Evolutionary conservation across 2,329 filamentous ascomycete genomes (phyloP).

Genomic region (Celoporthe dispersa): DNA sequence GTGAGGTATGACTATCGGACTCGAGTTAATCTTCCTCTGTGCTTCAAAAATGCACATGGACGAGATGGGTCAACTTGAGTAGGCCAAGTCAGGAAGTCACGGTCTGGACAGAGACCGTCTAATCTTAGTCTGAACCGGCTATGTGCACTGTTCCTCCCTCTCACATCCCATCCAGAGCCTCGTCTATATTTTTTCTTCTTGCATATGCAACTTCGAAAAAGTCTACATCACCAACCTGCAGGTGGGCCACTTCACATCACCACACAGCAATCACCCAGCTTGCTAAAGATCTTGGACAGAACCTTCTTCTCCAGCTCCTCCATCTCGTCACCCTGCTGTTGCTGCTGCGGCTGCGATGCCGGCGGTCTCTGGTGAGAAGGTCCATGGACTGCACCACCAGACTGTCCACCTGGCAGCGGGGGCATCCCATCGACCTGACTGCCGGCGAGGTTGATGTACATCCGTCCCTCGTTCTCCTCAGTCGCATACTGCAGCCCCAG

Average conservation of each 20-base stretch:
- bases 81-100: not conserved
- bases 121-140: not conserved
- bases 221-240: not conserved
- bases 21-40: not conserved
- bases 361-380: slow-evolving; percentile 30
- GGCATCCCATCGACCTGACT: slow-evolving; percentile 56
- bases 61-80: not conserved
- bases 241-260: slow-evolving; percentile 64
- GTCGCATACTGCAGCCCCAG: slow-evolving; percentile 81
- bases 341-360: slow-evolving; percentile 46
- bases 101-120: not conserved
- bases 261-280: slow-evolving; percentile 58
- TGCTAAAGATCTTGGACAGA: slow-evolving; percentile 63
- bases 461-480: slow-evolving; percentile 86
- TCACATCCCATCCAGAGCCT: not conserved
- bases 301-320: slow-evolving; percentile 65
- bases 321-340: slow-evolving; percentile 55
- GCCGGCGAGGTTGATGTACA: slow-evolving; percentile 85
- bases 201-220: not conserved
- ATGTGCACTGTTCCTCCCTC: not conserved
- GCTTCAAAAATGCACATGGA: not conserved
- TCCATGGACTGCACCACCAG: slow-evolving; percentile 42
- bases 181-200: not conserved
- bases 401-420: slow-evolving; percentile 53
- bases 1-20: not conserved